Percentiles rank a stretch among this genome's conserved stretches.
These are phyloP conservation scores for Polysphondylium violaceum DNA, from an alignment of 78 protist genomes.

Conservation along the genomic window DNA sequence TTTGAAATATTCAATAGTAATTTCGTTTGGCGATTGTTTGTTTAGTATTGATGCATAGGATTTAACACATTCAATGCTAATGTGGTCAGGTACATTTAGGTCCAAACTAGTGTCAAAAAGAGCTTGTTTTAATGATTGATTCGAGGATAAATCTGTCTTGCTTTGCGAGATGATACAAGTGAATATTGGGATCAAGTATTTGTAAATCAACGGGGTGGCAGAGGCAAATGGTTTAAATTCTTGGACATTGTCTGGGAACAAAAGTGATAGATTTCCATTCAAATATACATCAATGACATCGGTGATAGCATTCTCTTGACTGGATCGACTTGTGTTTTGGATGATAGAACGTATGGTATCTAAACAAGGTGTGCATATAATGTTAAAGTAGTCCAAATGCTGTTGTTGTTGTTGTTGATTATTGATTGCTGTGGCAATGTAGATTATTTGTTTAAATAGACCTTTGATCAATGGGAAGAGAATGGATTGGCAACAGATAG, in stretches of 20 bases:
- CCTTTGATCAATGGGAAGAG: conserved; percentile 35
- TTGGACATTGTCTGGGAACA: not conserved
- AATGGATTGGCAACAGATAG: conserved; percentile 18
- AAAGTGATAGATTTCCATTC: not conserved
- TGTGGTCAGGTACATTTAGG: not conserved
- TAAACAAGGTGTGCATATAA: conserved; percentile 12
- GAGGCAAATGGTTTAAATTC: conserved; percentile 21
- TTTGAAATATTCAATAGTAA: not conserved
- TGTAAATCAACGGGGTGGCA: not conserved
- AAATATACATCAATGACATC: conserved; percentile 20
- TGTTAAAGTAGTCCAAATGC: not conserved
- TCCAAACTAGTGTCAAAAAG: not conserved
- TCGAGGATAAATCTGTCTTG: conserved; percentile 28
- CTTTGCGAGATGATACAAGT: conserved; percentile 31
- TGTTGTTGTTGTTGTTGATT: conserved; percentile 3
- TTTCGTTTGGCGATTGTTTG: conserved; percentile 4
- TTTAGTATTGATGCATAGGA: conserved; percentile 30
- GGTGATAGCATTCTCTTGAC: not conserved
- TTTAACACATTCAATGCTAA: conserved; percentile 28
- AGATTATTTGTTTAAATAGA: conserved; percentile 19
- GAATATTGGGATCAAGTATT: conserved; percentile 50
- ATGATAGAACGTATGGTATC: conserved; percentile 43
- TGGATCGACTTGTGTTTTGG: conserved; percentile 12
- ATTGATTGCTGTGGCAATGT: not conserved
- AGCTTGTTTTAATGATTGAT: not conserved